Conservation (phyloP, 371 early-diverging fungal genomes). For the Pancytospora philotis region DNA sequence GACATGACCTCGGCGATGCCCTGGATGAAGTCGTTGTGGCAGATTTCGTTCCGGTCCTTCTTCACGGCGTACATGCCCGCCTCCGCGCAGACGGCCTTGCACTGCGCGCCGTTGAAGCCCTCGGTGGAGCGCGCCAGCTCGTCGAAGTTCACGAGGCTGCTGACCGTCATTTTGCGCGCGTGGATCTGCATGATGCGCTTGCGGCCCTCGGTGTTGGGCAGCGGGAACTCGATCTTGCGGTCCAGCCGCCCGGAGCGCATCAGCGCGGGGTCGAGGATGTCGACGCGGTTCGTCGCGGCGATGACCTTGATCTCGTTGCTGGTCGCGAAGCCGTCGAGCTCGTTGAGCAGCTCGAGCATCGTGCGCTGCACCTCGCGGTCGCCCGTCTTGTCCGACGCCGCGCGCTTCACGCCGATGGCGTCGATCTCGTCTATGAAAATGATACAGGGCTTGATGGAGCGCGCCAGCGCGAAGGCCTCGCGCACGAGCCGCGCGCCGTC, state of each 20-base stretch:
- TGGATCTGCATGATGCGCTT: constrained; percentile 96
- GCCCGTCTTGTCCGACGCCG: constrained; percentile 88
- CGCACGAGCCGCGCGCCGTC: constrained; percentile 96
- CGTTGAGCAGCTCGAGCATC: constrained; percentile 96
- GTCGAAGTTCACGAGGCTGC: constrained; percentile 88
- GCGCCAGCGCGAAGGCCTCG: constrained; percentile 91
- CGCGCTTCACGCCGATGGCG: constrained; percentile 96
- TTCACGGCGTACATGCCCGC: constrained; percentile 97
- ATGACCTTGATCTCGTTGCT: constrained; percentile 95
- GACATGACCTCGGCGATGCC: constrained; percentile 97
- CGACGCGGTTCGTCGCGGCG: constrained; percentile 99
- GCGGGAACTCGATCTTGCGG: constrained; percentile 97
- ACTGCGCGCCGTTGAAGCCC: constrained; percentile 98
- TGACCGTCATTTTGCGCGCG: constrained; percentile 93
- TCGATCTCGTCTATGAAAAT: constrained; percentile 99
- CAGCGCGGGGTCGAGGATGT: constrained; percentile 97
- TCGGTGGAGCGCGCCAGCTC: constrained; percentile 92
- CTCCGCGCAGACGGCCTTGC: constrained; percentile 97
- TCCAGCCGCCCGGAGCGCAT: constrained; percentile 95
- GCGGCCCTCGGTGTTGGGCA: constrained; percentile 92
- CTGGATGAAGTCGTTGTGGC: constrained; percentile 97
- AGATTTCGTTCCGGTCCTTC: constrained; percentile 73
- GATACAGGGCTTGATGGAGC: constrained; percentile 94
- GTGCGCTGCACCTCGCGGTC: constrained; percentile 99
- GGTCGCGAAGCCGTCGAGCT: constrained; percentile 92